phyloP scores from a whole-genome alignment of 768 basidiomycete genomes.

The Boletus rufocinnamomeus region DNA sequence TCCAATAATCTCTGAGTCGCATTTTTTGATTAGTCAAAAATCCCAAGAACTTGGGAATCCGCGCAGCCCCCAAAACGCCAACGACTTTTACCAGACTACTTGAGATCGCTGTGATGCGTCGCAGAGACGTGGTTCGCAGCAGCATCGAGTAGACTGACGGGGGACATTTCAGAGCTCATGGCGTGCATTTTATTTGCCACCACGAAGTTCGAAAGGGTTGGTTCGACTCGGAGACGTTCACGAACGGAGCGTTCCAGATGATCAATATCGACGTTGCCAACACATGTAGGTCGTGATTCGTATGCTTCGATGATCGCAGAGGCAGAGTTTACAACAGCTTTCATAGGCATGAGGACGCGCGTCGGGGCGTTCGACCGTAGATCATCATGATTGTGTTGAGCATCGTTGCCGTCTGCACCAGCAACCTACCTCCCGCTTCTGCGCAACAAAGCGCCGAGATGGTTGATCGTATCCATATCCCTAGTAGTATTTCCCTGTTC shows the following conservation, averaged over 20 bases:
- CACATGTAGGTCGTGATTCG: conserved; percentile 61
- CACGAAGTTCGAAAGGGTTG: conserved; percentile 88
- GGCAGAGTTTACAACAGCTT: conserved; percentile 86
- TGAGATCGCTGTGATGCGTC: conserved; percentile 86
- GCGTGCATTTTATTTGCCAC: conserved; percentile 91
- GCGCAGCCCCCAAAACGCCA: too few relatives aligned
- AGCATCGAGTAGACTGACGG: conserved; percentile 93
- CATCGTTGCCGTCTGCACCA: too few relatives aligned
- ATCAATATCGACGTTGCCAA: conserved; percentile 69
- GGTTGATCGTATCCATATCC: too few relatives aligned
- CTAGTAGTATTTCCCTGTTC: too few relatives aligned
- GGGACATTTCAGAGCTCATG: conserved; percentile 86
- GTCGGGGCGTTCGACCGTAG: conserved; percentile 87
- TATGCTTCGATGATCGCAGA: conserved; percentile 84
- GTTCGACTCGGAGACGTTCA: conserved; percentile 78
- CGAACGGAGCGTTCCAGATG: conserved; percentile 61
- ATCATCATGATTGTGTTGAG: too few relatives aligned
- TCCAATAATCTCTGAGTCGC: too few relatives aligned
- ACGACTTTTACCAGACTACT: too few relatives aligned
- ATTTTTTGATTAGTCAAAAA: too few relatives aligned
- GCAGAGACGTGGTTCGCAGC: conserved; percentile 92
- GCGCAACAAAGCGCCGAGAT: too few relatives aligned
- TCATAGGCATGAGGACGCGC: conserved; percentile 90
- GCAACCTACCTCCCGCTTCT: too few relatives aligned
- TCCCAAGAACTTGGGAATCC: too few relatives aligned